Base-by-base conservation (phyloP, 495 filamentous ascomycete species). In the Aspergillus biplanus region DNA sequence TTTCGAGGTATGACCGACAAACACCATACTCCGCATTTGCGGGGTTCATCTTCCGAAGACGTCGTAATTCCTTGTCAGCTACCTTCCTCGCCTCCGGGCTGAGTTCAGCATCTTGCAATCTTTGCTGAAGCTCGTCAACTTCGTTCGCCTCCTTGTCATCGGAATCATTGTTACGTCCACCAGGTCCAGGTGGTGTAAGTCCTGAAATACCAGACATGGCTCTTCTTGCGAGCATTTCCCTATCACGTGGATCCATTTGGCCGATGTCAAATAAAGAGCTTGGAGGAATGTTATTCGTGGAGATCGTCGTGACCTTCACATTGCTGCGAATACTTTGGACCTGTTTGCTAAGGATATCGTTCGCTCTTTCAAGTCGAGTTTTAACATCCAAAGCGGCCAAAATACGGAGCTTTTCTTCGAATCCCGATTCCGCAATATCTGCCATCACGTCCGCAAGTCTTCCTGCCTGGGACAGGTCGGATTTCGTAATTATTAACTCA, bases 381-480 rank as follows among this genome's bases (percentile, higher is more conserved):
- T 88, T 88, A 8, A 95, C 80, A 67, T 93, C 85, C 15, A 93
- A 72, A 3, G 92, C 85, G 33, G 91, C 82, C 13, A 99, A 80
- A 16, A 98, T 85, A 57, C 90, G 85, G 34, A 99, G 81, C 78
- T 92, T 96, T 67, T 99, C 95, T 70, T 97, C 91, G 62, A 93
- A 86, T 15, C 89, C 88, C 44, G 87, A 86, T 56, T 96, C 90
- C 3, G 96, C 85, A 32, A 97, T 85, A 73, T 95, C 93, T 7
- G 91, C 87, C 92, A 98, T 96, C 66, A 97, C 97, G 71, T 99
- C 96, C 7, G 95, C 95, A n/a, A 99, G 79, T 7, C 84, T 80
- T 7, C 94, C 95, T 5, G 95, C 93, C 59, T 97, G 90, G 37
- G 81, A 73, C 37, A 91, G 69, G 56, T 89, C 88, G 63, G 93